Conservation (phyloP, 495 filamentous ascomycete genomes). For the Lindgomyces ingoldianus region DNA sequence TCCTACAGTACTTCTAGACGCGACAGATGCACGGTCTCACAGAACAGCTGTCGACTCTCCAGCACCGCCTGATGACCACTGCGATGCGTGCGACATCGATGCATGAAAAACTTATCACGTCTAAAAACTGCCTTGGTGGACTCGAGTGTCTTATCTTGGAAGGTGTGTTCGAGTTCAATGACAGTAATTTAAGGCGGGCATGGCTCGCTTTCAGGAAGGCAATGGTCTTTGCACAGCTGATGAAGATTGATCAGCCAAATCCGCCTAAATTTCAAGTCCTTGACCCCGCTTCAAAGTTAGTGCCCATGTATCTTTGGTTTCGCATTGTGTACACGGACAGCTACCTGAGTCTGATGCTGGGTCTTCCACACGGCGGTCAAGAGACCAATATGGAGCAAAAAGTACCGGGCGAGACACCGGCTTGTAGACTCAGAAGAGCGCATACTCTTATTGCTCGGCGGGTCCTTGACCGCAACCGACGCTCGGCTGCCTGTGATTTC, state of each 20-base stretch:
- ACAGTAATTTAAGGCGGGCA: slow-evolving; percentile 19
- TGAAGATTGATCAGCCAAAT: slow-evolving; percentile 22
- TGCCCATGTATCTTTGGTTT: slow-evolving; percentile 42
- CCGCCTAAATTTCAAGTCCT: background rate
- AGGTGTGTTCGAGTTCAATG: slow-evolving; percentile 11
- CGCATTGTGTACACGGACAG: slow-evolving; percentile 43
- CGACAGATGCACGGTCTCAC: background rate
- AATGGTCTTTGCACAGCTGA: slow-evolving; percentile 18
- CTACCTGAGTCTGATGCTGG: slow-evolving; percentile 44
- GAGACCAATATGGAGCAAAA: slow-evolving; percentile 30
- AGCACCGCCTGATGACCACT: background rate
- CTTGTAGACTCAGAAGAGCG: slow-evolving; percentile 39
- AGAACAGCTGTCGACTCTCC: background rate
- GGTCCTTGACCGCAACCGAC: slow-evolving; percentile 22
- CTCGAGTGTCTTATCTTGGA: slow-evolving; percentile 26
- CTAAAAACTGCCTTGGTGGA: slow-evolving; percentile 11
- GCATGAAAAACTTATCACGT: background rate
- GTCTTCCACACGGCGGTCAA: slow-evolving; percentile 38
- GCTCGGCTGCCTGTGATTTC: background rate
- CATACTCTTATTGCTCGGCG: slow-evolving; percentile 14
- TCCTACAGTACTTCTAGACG: too few relatives aligned
- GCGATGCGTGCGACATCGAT: background rate
- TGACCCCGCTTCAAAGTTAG: background rate
- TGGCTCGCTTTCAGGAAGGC: slow-evolving; percentile 15
- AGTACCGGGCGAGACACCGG: background rate